A percentile compares a stretch with the other conserved stretches of the same genome.
These are phyloP conservation scores for Paramyrothecium sp. DNA, from an alignment of 2,329 filamentous ascomycete genomes.

Conservation along the genomic window DNA sequence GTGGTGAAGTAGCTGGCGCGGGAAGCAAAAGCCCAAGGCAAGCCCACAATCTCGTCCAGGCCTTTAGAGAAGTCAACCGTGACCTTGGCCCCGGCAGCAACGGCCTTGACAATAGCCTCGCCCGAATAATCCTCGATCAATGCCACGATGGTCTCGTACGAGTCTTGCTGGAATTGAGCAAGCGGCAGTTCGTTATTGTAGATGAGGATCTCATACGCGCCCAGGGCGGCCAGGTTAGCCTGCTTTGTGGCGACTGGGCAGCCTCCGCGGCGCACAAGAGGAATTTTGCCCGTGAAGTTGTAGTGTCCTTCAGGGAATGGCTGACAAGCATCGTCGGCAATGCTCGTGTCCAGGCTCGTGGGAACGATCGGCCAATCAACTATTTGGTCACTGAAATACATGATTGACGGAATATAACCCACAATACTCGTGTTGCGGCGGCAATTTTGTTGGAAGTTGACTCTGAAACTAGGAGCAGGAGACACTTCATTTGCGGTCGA, in stretches of 20 bases:
- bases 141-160: slow-evolving; percentile 14
- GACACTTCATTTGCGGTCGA: slow-evolving; percentile 31
- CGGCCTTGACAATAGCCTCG: slow-evolving; percentile 20
- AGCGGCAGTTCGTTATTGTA: slow-evolving; percentile 22
- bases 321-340: slow-evolving; percentile 32
- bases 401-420: slow-evolving; percentile 6
- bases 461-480: slow-evolving; percentile 18
- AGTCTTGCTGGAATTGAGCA: slow-evolving; percentile 9
- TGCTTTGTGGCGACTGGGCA: slow-evolving; percentile 26
- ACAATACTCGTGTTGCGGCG: slow-evolving; percentile 14
- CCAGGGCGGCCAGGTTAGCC: slow-evolving; percentile 20
- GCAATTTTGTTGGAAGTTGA: slow-evolving; percentile 17
- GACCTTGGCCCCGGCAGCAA: slow-evolving; percentile 22
- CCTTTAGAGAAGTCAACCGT: slow-evolving; percentile 23
- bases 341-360: slow-evolving; percentile 14
- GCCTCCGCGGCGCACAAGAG: slow-evolving; percentile 35
- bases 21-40: slow-evolving; percentile 26
- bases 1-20: slow-evolving; percentile 35
- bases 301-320: slow-evolving; percentile 33
- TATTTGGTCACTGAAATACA: neutral
- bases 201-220: slow-evolving; percentile 24
- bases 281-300: slow-evolving; percentile 37
- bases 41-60: slow-evolving; percentile 17
- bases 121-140: slow-evolving; percentile 12
- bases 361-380: slow-evolving; percentile 18